A percentile compares a stretch with the other conserved stretches of the same genome.
These are phyloP conservation scores for Mortierella sp. DNA, from an alignment of 371 early-diverging fungal species.

Conservation along the genomic window DNA sequence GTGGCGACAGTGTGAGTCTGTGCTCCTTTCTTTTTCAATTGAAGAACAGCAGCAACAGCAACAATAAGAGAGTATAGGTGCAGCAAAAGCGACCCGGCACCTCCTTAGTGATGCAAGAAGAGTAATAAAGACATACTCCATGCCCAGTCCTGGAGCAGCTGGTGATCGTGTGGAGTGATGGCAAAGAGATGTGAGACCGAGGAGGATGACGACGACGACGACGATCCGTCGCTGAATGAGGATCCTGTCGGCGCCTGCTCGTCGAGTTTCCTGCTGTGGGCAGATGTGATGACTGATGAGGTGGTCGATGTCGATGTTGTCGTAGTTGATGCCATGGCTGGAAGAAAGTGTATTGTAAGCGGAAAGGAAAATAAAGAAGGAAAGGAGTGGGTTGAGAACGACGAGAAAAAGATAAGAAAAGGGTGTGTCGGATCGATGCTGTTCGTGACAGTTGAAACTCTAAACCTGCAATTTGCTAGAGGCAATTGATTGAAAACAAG, in stretches of 20 bases:
- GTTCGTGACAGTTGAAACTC: conserved; percentile 4
- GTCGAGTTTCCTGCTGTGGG: conserved; percentile 1
- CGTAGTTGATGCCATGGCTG: conserved; percentile 11
- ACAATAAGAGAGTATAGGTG: no score
- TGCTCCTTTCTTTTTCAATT: background rate
- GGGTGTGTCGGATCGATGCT: background rate
- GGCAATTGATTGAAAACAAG: background rate
- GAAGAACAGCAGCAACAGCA: no score
- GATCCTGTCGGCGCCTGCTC: background rate
- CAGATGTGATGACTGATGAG: background rate
- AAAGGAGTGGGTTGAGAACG: background rate
- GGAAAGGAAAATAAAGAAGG: conserved; percentile 5
- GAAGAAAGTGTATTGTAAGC: background rate
- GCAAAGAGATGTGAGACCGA: conserved; percentile 41
- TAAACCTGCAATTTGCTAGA: background rate
- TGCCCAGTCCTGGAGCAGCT: conserved; percentile 43
- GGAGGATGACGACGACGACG: conserved; percentile 16
- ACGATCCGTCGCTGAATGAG: background rate
- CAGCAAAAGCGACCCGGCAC: background rate
- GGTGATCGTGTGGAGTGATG: conserved; percentile 43
- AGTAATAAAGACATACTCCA: conserved; percentile 41
- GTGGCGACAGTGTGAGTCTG: background rate
- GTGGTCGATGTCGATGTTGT: background rate
- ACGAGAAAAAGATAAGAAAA: background rate
- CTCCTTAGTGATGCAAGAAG: background rate